These are phyloP conservation scores for Circinella minor DNA, from an alignment of 371 early-diverging fungal species.

Conservation along the genomic window DNA sequence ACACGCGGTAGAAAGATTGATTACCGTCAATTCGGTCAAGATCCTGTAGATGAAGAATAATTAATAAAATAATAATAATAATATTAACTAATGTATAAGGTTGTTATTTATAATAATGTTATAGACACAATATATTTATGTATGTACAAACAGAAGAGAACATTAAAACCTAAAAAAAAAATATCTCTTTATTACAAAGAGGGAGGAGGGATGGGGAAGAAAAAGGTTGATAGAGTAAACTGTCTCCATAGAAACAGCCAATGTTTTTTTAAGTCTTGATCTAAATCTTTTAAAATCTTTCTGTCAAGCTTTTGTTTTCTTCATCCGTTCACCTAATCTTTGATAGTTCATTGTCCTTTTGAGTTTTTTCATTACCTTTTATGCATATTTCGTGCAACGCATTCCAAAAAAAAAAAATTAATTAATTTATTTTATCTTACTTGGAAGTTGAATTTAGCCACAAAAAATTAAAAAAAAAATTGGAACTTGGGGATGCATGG, in stretches of 20 bases:
- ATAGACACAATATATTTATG: not conserved
- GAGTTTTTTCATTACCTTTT: constrained; percentile 42
- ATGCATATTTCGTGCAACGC: constrained; percentile 39
- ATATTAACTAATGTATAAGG: not conserved
- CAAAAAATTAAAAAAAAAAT: no score
- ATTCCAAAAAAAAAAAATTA: constrained; percentile 20
- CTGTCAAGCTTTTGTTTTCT: constrained; percentile 12
- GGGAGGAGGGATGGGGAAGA: no score
- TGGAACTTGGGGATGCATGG: no score
- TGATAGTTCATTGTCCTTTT: constrained; percentile 51
- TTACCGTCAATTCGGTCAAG: constrained; percentile 69
- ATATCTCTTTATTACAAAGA: no score
- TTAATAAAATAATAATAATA: not conserved
- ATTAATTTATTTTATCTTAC: no score
- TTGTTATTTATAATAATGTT: not conserved
- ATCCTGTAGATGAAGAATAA: constrained; percentile 54
- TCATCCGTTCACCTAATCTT: constrained; percentile 20
- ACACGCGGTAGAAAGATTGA: constrained; percentile 77
- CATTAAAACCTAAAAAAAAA: no score
- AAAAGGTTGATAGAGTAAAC: no score
- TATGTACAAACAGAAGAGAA: constrained; percentile 14
- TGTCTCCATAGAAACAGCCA: no score
- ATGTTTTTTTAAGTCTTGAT: no score
- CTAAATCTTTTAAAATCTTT: no score
- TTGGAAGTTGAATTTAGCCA: no score